Evolutionary conservation across 768 basidiomycete species (phyloP), one percentile per base, ranked within the genome.

Genomic region (Tricholoma terreum): DNA sequence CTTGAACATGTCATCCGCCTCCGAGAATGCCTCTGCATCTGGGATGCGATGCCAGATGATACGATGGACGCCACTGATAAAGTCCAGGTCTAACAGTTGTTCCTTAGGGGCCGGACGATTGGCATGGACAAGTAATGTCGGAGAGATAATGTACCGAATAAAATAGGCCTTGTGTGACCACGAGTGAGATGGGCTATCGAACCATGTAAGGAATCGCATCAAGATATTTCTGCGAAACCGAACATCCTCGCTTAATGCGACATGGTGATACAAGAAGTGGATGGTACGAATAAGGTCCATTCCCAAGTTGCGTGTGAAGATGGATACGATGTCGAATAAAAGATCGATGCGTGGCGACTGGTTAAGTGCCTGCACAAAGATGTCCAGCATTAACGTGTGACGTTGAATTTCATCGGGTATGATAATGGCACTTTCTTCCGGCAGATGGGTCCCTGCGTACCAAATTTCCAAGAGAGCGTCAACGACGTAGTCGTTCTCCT

Each of bases 251-350:
- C 81, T 88, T 50, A 90, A 73, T 1, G 94, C 91, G 24, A 95
- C 89, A 64, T 93, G 89, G 11, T 80, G 76, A 66, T 94, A 96
- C 3, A 99, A 81, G 77, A 97, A 98, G 55, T 87, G 86, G 0
- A 89, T 86, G 15, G 90, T 77, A 40, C 78, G 82, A 30, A 92
- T 83, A 15, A 91, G 76, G 67, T 98, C 95, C 69, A 94, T 84
- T 4, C 90, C 86, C 9, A 91, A 80, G 58, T 86, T 82, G 61
- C 88, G 86, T 22, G 87, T 85, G 73, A 87, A 98, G 48, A 94
- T 74, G 10, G 85, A 84, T 49, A 92, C 85, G 35, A 97, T 76
- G 56, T 95, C 93, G 70, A 97, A 97, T 9, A 98, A 74, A 6
- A 99, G 75, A 64, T 96, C 92, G 48, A 97, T 82, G 45, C 92